Percentiles rank a stretch among this genome's conserved stretches.
phyloP scores from a whole-genome alignment of 2,329 filamentous ascomycete species.

The Microsporum ferrugineum region DNA sequence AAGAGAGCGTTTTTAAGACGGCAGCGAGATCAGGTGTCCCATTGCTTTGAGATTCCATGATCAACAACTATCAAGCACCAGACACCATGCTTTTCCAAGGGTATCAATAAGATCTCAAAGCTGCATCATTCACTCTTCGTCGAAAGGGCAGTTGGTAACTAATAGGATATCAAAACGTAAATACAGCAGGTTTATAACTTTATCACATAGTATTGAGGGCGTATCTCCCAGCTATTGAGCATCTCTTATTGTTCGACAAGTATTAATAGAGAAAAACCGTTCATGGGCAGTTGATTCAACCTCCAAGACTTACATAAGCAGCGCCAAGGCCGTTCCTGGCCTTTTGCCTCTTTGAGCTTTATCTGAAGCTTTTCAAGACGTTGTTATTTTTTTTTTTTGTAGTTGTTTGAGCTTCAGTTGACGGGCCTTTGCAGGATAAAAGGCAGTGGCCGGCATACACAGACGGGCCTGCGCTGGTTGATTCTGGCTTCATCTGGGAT shows the following conservation, averaged over 20 bases:
- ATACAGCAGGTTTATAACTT: not conserved
- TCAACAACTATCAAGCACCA: not conserved
- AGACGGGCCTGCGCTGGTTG: not conserved
- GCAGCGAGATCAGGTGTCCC: constrained; percentile 29
- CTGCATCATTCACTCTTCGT: not conserved
- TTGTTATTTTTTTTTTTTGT: not conserved
- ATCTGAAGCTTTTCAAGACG: not conserved
- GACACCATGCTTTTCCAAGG: not conserved
- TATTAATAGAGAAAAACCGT: not conserved
- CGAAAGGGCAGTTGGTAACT: not conserved
- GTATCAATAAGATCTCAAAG: not conserved
- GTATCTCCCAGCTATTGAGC: not conserved
- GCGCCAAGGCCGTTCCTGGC: not conserved
- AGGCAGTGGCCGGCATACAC: not conserved
- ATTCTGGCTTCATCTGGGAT: constrained; percentile 11
- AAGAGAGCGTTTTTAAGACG: constrained; percentile 33
- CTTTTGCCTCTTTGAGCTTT: not conserved
- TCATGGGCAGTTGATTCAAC: not conserved
- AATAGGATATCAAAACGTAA: not conserved
- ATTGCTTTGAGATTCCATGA: constrained; percentile 6
- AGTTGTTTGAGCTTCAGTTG: not conserved
- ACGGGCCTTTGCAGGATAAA: not conserved
- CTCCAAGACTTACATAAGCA: not conserved
- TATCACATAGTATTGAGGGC: not conserved
- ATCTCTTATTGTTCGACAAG: not conserved